Base-by-base conservation (phyloP, 1,284 basidiomycete species). In the Boletus sp. region DNA sequence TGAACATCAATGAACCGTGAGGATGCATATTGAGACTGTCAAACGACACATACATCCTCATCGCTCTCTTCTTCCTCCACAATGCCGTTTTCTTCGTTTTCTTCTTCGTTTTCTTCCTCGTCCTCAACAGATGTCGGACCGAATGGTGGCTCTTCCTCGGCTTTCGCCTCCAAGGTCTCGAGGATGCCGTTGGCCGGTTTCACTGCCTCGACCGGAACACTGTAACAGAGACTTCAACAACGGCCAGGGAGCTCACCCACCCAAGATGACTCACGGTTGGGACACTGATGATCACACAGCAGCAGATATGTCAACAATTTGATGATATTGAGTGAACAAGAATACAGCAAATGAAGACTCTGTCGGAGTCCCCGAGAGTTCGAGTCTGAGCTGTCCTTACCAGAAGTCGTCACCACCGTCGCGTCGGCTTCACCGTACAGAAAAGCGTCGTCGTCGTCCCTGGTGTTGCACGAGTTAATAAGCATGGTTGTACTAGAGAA, bases 381-480 rank as follows among this genome's bases (percentile, higher is more conserved):
- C 55, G 51, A 64, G 64, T 65, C 62, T 63, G 63, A 68, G 67
- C 65, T 68, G 71, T 67, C 67, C 81, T 81, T 77, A 84, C 83
- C 81, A 74, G 78, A 75, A 63, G 76, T 73, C 63, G 67, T 63
- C 46, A 73, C 69, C 61, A 79, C 76, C 68, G 73, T 64, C 62
- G 76, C 67, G 58, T 78, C 70, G 50, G 84, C 79, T 63, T 81
- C 81, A 66, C 89, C 89, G 66, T 91, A 91, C 62, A 91, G 78
- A 73, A 87, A 91, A 49, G 87, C 89, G 72, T 91, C 89, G 74
- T 91, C 88, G 74, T 90, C 89, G 71, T 89, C 87, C 73, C 77
- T 80, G 58, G 56, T 57, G 53, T 63, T 60, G 55, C 37, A 52
- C 58, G 52, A 37, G 75, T 74, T 55, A 74, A 75, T 71, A 61